A percentile compares a stretch with the other conserved stretches of the same genome.
Conservation (phyloP, 2,329 filamentous ascomycete species). For the Camillea tinctor region DNA sequence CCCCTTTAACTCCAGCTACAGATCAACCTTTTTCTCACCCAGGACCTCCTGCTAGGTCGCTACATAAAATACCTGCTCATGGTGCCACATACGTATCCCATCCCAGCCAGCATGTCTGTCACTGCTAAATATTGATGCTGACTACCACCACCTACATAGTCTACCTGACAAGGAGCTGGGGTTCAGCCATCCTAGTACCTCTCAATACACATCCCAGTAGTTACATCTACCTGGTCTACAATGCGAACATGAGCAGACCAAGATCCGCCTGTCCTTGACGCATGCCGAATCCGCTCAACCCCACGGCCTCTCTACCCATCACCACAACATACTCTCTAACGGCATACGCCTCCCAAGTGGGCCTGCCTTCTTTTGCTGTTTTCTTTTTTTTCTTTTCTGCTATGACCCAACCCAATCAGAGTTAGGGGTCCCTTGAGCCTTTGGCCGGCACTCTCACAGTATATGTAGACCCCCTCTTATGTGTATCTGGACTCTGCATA, state of each 20-base stretch:
- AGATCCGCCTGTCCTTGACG: not conserved
- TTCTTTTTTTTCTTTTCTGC: constrained; percentile 15
- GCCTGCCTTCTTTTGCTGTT: constrained; percentile 16
- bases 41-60: not conserved
- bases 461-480: constrained; percentile 18
- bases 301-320: constrained; percentile 12
- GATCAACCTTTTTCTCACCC: not conserved
- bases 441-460: constrained; percentile 18
- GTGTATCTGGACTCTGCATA: constrained; percentile 15
- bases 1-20: not conserved
- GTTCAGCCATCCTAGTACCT: not conserved
- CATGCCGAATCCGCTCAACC: constrained; percentile 7
- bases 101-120: not conserved
- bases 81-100: not conserved
- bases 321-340: constrained; percentile 10
- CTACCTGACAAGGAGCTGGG: not conserved
- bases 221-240: constrained; percentile 7
- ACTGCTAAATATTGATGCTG: not conserved
- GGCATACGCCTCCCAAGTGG: constrained; percentile 19
- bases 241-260: not conserved
- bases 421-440: constrained; percentile 22
- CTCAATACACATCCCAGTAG: constrained; percentile 9
- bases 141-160: not conserved
- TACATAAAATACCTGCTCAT: not conserved
- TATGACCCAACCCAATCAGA: constrained; percentile 19